Evolutionary conservation across 1,139 yeast genomes (phyloP).

Genomic region (Saccharomyces hybrid): DNA sequence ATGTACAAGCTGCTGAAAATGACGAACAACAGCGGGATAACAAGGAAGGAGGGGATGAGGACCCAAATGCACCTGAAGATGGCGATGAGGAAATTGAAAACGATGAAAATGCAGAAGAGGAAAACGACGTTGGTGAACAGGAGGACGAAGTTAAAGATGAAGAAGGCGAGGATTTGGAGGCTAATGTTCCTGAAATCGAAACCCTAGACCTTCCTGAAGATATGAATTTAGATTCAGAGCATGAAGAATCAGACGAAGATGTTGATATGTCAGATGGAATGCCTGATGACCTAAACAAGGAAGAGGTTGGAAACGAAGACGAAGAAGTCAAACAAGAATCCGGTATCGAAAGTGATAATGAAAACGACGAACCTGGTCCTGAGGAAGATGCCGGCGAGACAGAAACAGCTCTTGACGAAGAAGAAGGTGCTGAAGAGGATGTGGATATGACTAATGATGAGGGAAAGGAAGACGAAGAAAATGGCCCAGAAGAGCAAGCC

Average conservation of each 20-base stretch:
- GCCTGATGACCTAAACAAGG: slow-evolving; percentile 29
- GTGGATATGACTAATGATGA: slow-evolving; percentile 24
- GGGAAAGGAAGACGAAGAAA: slow-evolving; percentile 22
- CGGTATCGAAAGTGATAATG: slow-evolving; percentile 30
- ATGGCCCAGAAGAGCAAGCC: slow-evolving; percentile 25
- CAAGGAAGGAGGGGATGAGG: slow-evolving; percentile 25
- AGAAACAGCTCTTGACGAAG: slow-evolving; percentile 25
- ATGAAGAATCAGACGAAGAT: slow-evolving; percentile 25
- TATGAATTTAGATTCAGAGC: slow-evolving; percentile 60
- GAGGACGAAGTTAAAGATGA: slow-evolving; percentile 70
- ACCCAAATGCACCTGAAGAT: slow-evolving; percentile 27
- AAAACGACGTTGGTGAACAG: slow-evolving; percentile 68
- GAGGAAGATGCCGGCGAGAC: slow-evolving; percentile 27
- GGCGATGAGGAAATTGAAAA: slow-evolving; percentile 35
- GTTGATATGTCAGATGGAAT: slow-evolving; percentile 28
- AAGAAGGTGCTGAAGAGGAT: slow-evolving; percentile 24
- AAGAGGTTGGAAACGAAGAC: slow-evolving; percentile 29
- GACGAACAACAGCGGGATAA: slow-evolving; percentile 34
- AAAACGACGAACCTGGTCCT: slow-evolving; percentile 24
- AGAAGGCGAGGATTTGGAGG: slow-evolving; percentile 63
- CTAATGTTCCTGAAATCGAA: slow-evolving; percentile 70
- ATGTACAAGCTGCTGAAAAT: slow-evolving; percentile 57
- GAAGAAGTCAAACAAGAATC: slow-evolving; percentile 28
- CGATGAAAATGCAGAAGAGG: slow-evolving; percentile 38
- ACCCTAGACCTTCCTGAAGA: slow-evolving; percentile 82